Evolutionary conservation across 257 asterid species (phyloP).

Genomic region (Jacaranda copaia): DNA sequence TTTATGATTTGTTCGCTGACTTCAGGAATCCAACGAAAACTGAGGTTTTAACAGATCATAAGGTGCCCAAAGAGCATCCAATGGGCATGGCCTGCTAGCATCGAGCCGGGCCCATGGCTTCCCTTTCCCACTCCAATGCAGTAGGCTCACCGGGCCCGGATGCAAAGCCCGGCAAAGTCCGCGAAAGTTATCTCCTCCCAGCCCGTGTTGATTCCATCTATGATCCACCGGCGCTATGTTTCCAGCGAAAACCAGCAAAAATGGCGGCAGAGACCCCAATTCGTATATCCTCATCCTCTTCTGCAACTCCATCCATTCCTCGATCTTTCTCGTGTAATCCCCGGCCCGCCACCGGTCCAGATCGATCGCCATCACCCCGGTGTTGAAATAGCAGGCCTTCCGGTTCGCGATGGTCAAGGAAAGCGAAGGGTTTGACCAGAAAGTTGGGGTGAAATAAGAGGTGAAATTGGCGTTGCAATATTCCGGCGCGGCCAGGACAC

Average conservation of each 20-base stretch:
- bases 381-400: slow-evolving; percentile 51
- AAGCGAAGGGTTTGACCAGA: slow-evolving; percentile 54
- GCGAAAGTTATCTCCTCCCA: slow-evolving; percentile 53
- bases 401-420: slow-evolving; percentile 44
- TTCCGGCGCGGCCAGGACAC: slow-evolving; percentile 54
- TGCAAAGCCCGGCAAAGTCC: slow-evolving; percentile 53
- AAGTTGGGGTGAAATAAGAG: slow-evolving; percentile 45
- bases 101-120: slow-evolving; percentile 61
- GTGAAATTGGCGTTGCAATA: slow-evolving; percentile 56
- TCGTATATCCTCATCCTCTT: slow-evolving; percentile 56
- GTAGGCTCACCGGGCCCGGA: slow-evolving; percentile 51
- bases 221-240: slow-evolving; percentile 53
- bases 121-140: slow-evolving; percentile 64
- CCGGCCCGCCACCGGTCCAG: slow-evolving; percentile 50
- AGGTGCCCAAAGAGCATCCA: slow-evolving; percentile 65
- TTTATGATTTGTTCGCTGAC: neutral
- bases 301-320: slow-evolving; percentile 57
- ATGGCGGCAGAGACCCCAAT: slow-evolving; percentile 56
- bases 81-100: slow-evolving; percentile 50
- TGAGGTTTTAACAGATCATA: slow-evolving; percentile 49
- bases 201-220: slow-evolving; percentile 57
- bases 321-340: slow-evolving; percentile 44
- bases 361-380: slow-evolving; percentile 56
- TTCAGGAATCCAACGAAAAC: slow-evolving; percentile 44
- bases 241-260: slow-evolving; percentile 56